These are phyloP conservation scores for Cymbidium sinense DNA, from an alignment of 106 monocot genomes.

Conservation along the genomic window DNA sequence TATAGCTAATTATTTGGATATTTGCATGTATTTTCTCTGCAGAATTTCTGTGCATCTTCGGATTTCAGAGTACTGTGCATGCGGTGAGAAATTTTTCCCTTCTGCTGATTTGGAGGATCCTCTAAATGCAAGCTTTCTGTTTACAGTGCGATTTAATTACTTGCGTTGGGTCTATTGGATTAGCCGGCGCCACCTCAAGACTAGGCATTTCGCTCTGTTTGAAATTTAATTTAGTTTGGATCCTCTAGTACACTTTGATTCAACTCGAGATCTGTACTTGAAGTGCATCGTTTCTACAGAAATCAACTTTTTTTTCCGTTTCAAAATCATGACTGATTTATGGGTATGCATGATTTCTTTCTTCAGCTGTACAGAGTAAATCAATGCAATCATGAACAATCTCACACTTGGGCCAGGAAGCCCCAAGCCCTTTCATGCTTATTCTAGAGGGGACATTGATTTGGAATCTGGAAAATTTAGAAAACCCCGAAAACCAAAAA, in stretches of 20 bases:
- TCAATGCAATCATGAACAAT: constrained; percentile 52
- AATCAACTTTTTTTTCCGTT: background rate
- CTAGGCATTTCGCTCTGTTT: background rate
- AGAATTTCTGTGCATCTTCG: background rate
- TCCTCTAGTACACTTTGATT: background rate
- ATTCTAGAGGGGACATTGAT: constrained; percentile 79
- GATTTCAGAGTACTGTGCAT: background rate
- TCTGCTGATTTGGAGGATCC: background rate
- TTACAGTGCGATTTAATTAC: background rate
- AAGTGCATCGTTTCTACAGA: background rate
- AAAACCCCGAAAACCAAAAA: constrained; percentile 46
- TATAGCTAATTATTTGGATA: background rate
- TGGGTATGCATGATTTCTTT: constrained; percentile 2
- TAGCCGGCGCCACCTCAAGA: background rate
- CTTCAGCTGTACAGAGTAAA: constrained; percentile 3
- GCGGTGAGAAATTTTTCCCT: background rate
- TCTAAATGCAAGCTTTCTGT: background rate
- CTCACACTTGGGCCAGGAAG: constrained; percentile 54
- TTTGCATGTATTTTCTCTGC: background rate
- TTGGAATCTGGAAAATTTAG: constrained; percentile 64
- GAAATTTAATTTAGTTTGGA: background rate
- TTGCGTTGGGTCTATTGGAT: background rate
- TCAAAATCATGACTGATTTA: background rate
- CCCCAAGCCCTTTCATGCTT: constrained; percentile 67
- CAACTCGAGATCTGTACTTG: background rate